Evolutionary conservation across 2,329 filamentous ascomycete genomes (phyloP).

Genomic region (Fusarium tjaetaba): DNA sequence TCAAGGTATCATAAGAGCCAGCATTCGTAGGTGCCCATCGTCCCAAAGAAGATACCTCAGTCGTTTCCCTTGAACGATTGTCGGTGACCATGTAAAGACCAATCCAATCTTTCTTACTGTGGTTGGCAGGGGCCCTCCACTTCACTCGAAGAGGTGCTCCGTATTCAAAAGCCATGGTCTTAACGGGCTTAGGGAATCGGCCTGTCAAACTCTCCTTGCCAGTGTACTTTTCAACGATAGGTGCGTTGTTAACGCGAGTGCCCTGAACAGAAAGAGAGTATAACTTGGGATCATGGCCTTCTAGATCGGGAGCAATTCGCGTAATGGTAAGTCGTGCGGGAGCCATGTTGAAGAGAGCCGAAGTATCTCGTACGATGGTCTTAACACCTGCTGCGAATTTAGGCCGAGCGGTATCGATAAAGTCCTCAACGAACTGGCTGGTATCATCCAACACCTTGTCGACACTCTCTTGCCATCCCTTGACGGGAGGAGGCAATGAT

Average conservation of each 20-base stretch:
- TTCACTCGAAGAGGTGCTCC: conserved; percentile 88
- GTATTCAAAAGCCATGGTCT: conserved; percentile 85
- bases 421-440: conserved; percentile 88
- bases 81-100: conserved; percentile 96
- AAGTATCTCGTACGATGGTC: conserved; percentile 87
- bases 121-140: conserved; percentile 89
- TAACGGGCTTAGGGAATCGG: conserved; percentile 74
- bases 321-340: conserved; percentile 87
- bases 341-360: conserved; percentile 87
- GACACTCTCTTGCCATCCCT: conserved; percentile 84
- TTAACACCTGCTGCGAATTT: conserved; percentile 88
- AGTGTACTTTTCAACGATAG: conserved; percentile 67
- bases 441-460: conserved; percentile 89
- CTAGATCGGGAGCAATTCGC: conserved; percentile 79
- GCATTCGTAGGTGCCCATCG: conserved; percentile 87
- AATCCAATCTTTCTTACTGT: conserved; percentile 93
- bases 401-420: conserved; percentile 84
- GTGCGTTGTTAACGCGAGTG: conserved; percentile 61
- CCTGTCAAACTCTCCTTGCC: conserved; percentile 79
- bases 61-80: conserved; percentile 85
- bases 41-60: conserved; percentile 84
- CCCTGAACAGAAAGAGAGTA: conserved; percentile 83
- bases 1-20: conserved; percentile 78
- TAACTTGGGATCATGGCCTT: conserved; percentile 79
- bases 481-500: conserved; percentile 83